Percentiles rank a stretch among this genome's conserved stretches.
phyloP scores from a whole-genome alignment of 495 filamentous ascomycete species.

The Cairneyella variabilis region DNA sequence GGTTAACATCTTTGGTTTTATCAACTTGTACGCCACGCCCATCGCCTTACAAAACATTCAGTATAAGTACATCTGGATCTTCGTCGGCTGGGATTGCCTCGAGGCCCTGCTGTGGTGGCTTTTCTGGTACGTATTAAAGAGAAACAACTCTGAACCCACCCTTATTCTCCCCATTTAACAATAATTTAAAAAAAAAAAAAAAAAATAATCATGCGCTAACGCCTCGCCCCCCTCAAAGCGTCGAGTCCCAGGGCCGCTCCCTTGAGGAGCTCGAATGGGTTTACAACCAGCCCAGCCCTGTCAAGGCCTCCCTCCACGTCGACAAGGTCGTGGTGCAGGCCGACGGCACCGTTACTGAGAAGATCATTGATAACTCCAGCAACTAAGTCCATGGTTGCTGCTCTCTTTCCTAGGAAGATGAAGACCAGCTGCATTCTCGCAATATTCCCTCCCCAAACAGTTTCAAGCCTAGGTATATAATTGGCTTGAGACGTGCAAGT shows the following conservation, averaged over 20 bases:
- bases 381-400: too few species aligned
- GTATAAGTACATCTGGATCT: background rate
- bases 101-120: background rate
- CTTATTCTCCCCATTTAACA: too few species aligned
- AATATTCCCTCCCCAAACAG: too few species aligned
- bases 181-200: too few species aligned
- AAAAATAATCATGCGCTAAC: too few species aligned
- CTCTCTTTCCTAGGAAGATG: too few species aligned
- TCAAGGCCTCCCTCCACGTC: slow-evolving; percentile 38
- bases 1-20: background rate
- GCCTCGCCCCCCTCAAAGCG: too few species aligned
- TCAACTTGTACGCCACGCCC: slow-evolving; percentile 3
- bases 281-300: slow-evolving; percentile 44
- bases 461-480: too few species aligned
- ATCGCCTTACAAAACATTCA: background rate
- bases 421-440: too few species aligned
- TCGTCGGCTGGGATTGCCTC: background rate
- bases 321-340: background rate
- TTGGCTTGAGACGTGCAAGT: too few species aligned
- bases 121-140: background rate
- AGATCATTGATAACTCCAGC: background rate
- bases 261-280: slow-evolving; percentile 50
- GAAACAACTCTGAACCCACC: too few species aligned
- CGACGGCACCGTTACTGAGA: background rate
- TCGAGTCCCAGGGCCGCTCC: slow-evolving; percentile 37